These are phyloP conservation scores for Colletotrichum sp. DNA, from an alignment of 2,329 filamentous ascomycete species.

Conservation along the genomic window DNA sequence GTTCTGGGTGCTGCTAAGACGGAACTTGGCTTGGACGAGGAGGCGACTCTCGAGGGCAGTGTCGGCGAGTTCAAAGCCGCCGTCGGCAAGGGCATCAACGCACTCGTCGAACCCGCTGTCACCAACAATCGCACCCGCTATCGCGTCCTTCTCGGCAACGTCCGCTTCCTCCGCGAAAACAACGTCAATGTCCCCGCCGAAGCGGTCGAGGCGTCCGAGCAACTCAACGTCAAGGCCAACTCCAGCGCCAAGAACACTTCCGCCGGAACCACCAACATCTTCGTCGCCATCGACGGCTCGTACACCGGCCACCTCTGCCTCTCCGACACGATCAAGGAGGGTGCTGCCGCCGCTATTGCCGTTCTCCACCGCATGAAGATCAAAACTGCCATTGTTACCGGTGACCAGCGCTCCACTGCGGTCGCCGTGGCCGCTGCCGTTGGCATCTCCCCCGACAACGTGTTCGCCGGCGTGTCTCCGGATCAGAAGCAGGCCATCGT, in stretches of 20 bases:
- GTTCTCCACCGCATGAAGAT: slow-evolving; percentile 86
- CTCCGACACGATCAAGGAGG: slow-evolving; percentile 89
- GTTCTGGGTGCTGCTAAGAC: slow-evolving; percentile 77
- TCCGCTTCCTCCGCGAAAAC: slow-evolving; percentile 74
- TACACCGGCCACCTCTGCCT: slow-evolving; percentile 86
- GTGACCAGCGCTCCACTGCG: slow-evolving; percentile 86
- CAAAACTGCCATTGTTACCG: slow-evolving; percentile 89
- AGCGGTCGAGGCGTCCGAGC: slow-evolving; percentile 67
- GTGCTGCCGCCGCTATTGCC: slow-evolving; percentile 78
- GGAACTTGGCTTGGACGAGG: slow-evolving; percentile 73
- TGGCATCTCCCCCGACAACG: slow-evolving; percentile 76
- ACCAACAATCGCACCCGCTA: slow-evolving; percentile 73
- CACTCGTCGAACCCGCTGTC: slow-evolving; percentile 77
- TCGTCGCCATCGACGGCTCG: slow-evolving; percentile 81
- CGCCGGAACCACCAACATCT: slow-evolving; percentile 86
- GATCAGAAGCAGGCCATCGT: slow-evolving; percentile 91
- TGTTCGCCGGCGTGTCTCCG: slow-evolving; percentile 87
- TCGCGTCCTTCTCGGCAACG: slow-evolving; percentile 83
- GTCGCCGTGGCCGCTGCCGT: slow-evolving; percentile 82
- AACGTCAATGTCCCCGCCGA: slow-evolving; percentile 68
- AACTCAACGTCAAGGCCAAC: slow-evolving; percentile 53
- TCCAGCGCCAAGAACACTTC: slow-evolving; percentile 35
- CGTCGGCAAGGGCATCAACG: slow-evolving; percentile 85
- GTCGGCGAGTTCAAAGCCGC: slow-evolving; percentile 83
- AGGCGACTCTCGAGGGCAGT: slow-evolving; percentile 80